Percentiles rank a stretch among this genome's conserved stretches.
Evolutionary conservation across 179 eudicot species (phyloP).

Genomic region (Amaranthus tricolor): DNA sequence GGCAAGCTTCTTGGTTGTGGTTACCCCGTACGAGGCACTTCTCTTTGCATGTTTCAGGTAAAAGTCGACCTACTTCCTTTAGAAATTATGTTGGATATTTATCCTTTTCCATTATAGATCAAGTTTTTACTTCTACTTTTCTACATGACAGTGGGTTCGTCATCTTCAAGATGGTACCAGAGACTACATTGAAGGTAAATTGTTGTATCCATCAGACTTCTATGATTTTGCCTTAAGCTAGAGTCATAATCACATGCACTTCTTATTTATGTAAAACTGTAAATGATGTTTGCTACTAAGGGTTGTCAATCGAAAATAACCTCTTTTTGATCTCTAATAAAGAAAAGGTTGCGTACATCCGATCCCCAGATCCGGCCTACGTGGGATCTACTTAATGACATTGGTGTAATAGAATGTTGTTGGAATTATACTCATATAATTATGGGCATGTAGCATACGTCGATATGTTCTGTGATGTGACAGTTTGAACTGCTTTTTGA

Average conservation of each 20-base stretch:
- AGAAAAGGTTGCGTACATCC: too few relatives aligned
- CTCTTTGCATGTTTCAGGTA: slow-evolving; percentile 93
- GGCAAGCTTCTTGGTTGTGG: slow-evolving; percentile 75
- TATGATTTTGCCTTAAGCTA: slow-evolving; percentile 3
- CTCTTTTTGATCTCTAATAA: too few relatives aligned
- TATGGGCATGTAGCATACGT: slow-evolving; percentile 7
- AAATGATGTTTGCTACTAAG: too few relatives aligned
- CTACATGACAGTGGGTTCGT: slow-evolving; percentile 74
- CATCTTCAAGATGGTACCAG: slow-evolving; percentile 94
- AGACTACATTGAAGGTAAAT: slow-evolving; percentile 85
- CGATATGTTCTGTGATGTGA: slow-evolving; percentile 12
- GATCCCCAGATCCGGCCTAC: too few relatives aligned
- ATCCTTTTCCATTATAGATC: neutral
- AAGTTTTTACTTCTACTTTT: slow-evolving; percentile 11
- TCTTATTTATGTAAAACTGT: too few relatives aligned
- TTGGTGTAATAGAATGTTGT: too few relatives aligned
- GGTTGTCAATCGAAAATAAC: too few relatives aligned
- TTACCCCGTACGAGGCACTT: slow-evolving; percentile 77
- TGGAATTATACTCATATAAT: neutral
- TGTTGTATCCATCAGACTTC: slow-evolving; percentile 7
- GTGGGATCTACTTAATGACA: too few relatives aligned
- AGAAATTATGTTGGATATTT: slow-evolving; percentile 5
- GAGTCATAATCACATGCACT: neutral
- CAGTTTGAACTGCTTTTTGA: slow-evolving; percentile 15
- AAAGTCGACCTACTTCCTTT: slow-evolving; percentile 11